Percentiles rank a stretch among this genome's conserved stretches.
These are phyloP conservation scores for Pythium rhizo-oryzae DNA, from an alignment of 352 stramenopile species.

Conservation along the genomic window DNA sequence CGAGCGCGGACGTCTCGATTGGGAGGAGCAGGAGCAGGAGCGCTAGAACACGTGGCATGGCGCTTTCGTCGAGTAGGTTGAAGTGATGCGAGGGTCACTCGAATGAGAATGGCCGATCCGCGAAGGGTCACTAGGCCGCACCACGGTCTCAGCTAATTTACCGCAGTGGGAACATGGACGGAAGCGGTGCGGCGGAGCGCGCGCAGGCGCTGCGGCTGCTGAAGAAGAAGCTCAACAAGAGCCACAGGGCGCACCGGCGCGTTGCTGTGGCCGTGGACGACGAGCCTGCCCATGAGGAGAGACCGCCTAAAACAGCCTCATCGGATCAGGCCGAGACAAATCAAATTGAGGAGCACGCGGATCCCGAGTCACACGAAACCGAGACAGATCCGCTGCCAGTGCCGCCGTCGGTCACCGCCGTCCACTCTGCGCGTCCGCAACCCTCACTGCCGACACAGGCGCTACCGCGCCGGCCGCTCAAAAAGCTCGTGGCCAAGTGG, in stretches of 20 bases:
- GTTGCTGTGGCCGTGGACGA: too few relatives aligned
- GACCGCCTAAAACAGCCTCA: too few relatives aligned
- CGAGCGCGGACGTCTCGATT: conserved; percentile 21
- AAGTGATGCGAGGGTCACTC: conserved; percentile 2
- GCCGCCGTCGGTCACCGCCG: background rate
- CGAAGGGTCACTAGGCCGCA: conserved; percentile 23
- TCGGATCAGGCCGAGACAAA: too few relatives aligned
- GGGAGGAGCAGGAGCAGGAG: background rate
- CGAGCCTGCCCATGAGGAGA: too few relatives aligned
- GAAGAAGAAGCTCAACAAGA: conserved; percentile 23
- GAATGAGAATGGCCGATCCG: conserved; percentile 12
- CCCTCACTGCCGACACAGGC: background rate
- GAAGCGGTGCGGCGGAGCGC: conserved; percentile 5
- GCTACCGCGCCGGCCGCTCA: background rate
- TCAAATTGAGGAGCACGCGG: too few relatives aligned
- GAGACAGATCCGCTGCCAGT: background rate
- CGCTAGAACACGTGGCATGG: background rate
- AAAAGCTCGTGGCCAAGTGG: conserved; percentile 57
- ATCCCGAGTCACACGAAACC: too few relatives aligned
- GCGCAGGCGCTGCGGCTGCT: conserved; percentile 31
- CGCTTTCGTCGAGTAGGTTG: background rate
- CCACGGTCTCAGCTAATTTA: background rate
- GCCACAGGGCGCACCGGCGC: background rate
- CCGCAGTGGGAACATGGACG: conserved; percentile 8
- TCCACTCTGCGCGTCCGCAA: background rate